Percentiles rank a stretch among this genome's conserved stretches.
Evolutionary conservation across 176 grass and related monocot genomes (phyloP).

Genomic region (Zea mays): Zm-B73-REFERENCE-NAM-5.0 NC_050100.1:16369501-16370000

Average conservation of each 20-base stretch:
- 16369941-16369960: neutral
- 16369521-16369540: neutral
- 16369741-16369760: no score
- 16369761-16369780: no score
- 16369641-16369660: conserved; percentile 48
- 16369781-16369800: neutral
- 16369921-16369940: neutral
- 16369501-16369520: neutral
- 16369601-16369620: conserved; percentile 87
- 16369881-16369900: neutral
- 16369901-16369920: neutral
- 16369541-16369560: conserved; percentile 8
- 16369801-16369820: neutral
- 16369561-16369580: conserved; percentile 61
- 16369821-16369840: neutral
- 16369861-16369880: neutral
- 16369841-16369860: neutral
- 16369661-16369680: neutral
- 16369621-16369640: conserved; percentile 91
- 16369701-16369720: no score
- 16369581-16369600: conserved; percentile 71
- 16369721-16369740: no score
- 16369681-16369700: neutral
- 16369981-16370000: neutral
- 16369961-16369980: neutral